Evolutionary conservation across 148 eudicot species (phyloP).

Genomic region (Diospyros kaki): DNA sequence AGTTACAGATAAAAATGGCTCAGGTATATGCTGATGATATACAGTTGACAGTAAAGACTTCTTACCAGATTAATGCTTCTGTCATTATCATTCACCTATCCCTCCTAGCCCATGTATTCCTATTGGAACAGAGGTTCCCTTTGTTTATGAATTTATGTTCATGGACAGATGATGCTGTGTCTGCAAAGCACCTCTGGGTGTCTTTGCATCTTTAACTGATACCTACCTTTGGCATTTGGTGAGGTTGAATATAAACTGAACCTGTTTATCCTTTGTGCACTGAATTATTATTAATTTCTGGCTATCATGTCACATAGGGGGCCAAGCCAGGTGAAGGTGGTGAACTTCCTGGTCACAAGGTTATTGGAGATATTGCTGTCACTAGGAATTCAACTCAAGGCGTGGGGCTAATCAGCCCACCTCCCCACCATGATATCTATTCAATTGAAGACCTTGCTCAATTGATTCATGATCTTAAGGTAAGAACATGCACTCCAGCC

Average conservation of each 20-base stretch:
- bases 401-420: constrained; percentile 98
- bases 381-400: constrained; percentile 98
- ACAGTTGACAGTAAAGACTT: too few species aligned
- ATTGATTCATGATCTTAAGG: constrained; percentile 94
- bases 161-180: constrained; percentile 62
- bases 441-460: constrained; percentile 99
- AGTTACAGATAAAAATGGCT: constrained; percentile 98
- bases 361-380: constrained; percentile 92
- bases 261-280: neutral
- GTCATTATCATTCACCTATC: constrained; percentile 18
- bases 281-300: constrained; percentile 8
- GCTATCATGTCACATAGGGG: constrained; percentile 45
- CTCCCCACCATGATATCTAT: constrained; percentile 98
- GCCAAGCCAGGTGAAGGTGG: constrained; percentile 99
- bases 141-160: constrained; percentile 70
- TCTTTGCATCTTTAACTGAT: constrained; percentile 69
- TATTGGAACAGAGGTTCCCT: neutral
- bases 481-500: constrained; percentile 15
- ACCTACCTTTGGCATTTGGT: constrained; percentile 67
- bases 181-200: constrained; percentile 55
- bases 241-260: constrained; percentile 43
- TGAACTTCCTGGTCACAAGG: constrained; percentile 99
- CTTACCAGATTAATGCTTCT: neutral
- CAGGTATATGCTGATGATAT: constrained; percentile 49
- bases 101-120: constrained; percentile 30